Evolutionary conservation across 1,284 basidiomycete species (phyloP).

Genomic region (Leccinum angustisporum): DNA sequence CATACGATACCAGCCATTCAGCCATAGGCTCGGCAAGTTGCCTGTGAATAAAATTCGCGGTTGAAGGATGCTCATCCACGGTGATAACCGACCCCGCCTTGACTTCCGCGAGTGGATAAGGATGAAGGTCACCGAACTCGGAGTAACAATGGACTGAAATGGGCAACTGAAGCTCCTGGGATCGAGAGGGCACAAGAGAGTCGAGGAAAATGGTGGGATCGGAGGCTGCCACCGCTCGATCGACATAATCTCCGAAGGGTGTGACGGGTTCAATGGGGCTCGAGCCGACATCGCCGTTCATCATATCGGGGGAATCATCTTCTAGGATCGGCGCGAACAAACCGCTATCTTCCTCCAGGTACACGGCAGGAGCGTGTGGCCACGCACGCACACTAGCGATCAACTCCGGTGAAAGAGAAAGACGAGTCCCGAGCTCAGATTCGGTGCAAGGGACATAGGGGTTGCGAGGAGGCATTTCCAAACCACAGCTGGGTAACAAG

Average conservation of each 20-base stretch:
- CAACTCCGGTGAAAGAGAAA: conserved; percentile 15
- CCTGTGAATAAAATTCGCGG: conserved; percentile 60
- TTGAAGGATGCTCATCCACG: conserved; percentile 38
- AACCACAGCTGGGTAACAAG: conserved; percentile 26
- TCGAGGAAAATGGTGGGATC: conserved; percentile 26
- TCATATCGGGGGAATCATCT: conserved; percentile 60
- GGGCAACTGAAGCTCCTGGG: conserved; percentile 25
- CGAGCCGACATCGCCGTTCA: conserved; percentile 50
- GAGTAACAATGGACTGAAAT: conserved; percentile 18
- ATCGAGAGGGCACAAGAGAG: conserved; percentile 17
- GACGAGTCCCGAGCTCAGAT: conserved; percentile 34
- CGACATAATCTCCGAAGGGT: conserved; percentile 72
- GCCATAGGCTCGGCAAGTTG: conserved; percentile 72
- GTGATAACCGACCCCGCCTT: conserved; percentile 18
- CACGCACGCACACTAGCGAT: conserved; percentile 15
- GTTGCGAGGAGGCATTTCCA: conserved; percentile 19
- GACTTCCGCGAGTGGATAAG: conserved; percentile 12
- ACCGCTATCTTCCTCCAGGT: conserved; percentile 41
- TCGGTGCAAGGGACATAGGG: conserved; percentile 33
- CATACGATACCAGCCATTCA: conserved; percentile 73
- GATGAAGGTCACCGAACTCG: conserved; percentile 20
- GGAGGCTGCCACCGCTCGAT: conserved; percentile 59
- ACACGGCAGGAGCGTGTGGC: conserved; percentile 21
- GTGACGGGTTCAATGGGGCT: conserved; percentile 73
- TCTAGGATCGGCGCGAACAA: conserved; percentile 64